Evolutionary conservation across 441 rosid species (phyloP).

Genomic region (Populus hybrid): DNA sequence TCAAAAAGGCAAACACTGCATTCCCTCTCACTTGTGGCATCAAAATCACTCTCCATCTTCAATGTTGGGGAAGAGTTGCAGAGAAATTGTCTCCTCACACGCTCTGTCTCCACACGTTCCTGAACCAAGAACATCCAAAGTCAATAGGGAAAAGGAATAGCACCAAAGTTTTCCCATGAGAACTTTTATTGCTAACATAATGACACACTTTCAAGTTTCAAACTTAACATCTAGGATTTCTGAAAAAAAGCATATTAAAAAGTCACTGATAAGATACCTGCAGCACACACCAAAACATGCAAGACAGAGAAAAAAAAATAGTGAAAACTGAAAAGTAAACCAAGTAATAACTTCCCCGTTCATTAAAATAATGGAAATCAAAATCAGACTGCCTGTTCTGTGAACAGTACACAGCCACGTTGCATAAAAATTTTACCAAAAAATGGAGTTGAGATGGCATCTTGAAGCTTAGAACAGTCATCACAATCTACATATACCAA

Average conservation of each 20-base stretch:
- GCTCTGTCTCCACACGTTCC: constrained; percentile 87
- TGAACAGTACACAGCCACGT: neutral
- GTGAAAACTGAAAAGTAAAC: neutral
- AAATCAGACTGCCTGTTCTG: neutral
- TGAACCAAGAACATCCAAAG: constrained; percentile 24
- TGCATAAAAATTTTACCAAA: neutral
- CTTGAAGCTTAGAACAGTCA: neutral
- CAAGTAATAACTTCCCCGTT: neutral
- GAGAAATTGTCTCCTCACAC: constrained; percentile 58
- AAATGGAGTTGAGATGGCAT: neutral
- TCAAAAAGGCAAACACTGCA: constrained; percentile 86
- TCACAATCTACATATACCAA: neutral
- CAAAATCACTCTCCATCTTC: constrained; percentile 93
- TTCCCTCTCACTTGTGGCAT: constrained; percentile 89
- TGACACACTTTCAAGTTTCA: constrained; percentile 5
- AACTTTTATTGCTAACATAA: constrained; percentile 5
- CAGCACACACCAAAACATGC: neutral
- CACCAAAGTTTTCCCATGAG: neutral
- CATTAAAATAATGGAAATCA: neutral
- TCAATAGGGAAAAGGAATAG: constrained; percentile 11
- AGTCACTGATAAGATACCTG: neutral
- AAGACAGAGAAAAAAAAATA: too few relatives aligned
- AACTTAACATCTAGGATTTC: constrained; percentile 6
- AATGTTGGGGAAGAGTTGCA: constrained; percentile 57
- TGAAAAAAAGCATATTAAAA: neutral